Evolutionary conservation across 192 early-diverging fungal species (phyloP).

Genomic region (Chytriomyces sp.): DNA sequence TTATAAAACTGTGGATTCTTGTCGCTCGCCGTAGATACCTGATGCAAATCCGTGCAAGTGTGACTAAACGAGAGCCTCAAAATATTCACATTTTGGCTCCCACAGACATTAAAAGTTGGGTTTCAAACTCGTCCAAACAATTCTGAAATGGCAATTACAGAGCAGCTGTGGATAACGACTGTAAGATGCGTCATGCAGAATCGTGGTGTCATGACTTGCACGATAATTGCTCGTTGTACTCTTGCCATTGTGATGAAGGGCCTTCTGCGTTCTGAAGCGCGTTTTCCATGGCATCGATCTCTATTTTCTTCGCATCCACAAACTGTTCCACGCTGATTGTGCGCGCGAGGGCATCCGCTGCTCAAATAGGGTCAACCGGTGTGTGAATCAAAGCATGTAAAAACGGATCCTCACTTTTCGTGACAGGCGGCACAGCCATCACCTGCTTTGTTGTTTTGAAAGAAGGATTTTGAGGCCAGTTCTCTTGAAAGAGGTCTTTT

Average conservation of each 20-base stretch:
- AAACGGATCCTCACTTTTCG: background rate
- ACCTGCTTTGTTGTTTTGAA: slow-evolving; percentile 24
- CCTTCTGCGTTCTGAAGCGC: slow-evolving; percentile 70
- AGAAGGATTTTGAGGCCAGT: background rate
- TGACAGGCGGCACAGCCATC: slow-evolving; percentile 24
- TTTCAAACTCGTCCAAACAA: slow-evolving; percentile 64
- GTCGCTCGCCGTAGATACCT: too few relatives aligned
- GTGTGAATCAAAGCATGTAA: background rate
- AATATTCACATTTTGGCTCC: slow-evolving; percentile 26
- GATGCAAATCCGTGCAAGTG: too few relatives aligned
- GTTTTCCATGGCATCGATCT: slow-evolving; percentile 83
- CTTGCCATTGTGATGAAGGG: slow-evolving; percentile 85
- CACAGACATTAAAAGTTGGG: slow-evolving; percentile 50
- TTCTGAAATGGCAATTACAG: slow-evolving; percentile 55
- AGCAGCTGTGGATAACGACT: slow-evolving; percentile 69
- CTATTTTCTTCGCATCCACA: slow-evolving; percentile 75
- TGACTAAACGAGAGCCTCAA: too few relatives aligned
- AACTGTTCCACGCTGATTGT: slow-evolving; percentile 61
- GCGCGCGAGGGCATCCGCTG: slow-evolving; percentile 23
- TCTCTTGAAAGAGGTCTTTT: background rate
- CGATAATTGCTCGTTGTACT: slow-evolving; percentile 74
- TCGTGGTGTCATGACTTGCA: slow-evolving; percentile 72
- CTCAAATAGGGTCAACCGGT: background rate
- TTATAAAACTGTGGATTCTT: too few relatives aligned
- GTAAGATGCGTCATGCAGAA: slow-evolving; percentile 87